A percentile compares a stretch with the other conserved stretches of the same genome.
phyloP scores from a whole-genome alignment of 2,329 filamentous ascomycete genomes.

The Clonostachys rosea region DNA sequence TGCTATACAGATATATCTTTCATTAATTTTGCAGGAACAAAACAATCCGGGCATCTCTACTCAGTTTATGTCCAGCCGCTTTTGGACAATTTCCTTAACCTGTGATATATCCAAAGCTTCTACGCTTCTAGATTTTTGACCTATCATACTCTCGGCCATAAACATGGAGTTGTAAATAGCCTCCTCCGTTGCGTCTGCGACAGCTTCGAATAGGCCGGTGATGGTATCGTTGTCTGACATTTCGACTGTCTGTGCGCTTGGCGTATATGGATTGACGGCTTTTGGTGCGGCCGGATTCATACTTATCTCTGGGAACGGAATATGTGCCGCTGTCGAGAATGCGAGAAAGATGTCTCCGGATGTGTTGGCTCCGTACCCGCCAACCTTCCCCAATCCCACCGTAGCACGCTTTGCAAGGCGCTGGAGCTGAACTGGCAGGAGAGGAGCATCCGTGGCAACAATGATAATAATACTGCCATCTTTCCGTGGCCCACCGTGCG shows the following conservation, averaged over 20 bases:
- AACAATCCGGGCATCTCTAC: too few species aligned
- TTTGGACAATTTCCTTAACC: conserved; percentile 36
- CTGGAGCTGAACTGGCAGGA: conserved; percentile 23
- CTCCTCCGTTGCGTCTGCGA: conserved; percentile 59
- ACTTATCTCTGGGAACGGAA: conserved; percentile 26
- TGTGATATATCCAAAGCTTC: conserved; percentile 43
- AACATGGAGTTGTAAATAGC: conserved; percentile 61
- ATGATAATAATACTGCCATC: conserved; percentile 28
- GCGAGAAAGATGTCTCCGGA: conserved; percentile 66
- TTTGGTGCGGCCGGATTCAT: conserved; percentile 9
- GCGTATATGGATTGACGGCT: conserved; percentile 33
- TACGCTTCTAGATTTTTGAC: conserved; percentile 41
- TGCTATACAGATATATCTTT: too few species aligned
- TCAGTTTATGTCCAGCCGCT: too few species aligned
- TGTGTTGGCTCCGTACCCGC: conserved; percentile 55
- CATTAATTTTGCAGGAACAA: too few species aligned
- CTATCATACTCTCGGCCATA: conserved; percentile 55
- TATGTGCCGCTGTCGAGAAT: conserved; percentile 55
- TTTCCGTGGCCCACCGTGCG: conserved; percentile 15
- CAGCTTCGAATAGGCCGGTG: conserved; percentile 57
- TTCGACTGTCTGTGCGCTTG: conserved; percentile 16
- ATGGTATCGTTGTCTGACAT: conserved; percentile 44
- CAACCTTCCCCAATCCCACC: conserved; percentile 55
- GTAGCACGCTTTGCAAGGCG: conserved; percentile 56
- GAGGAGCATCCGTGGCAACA: conserved; percentile 21